These are phyloP conservation scores for Penicillium maclennaniae DNA, from an alignment of 495 filamentous ascomycete genomes.

Conservation along the genomic window DNA sequence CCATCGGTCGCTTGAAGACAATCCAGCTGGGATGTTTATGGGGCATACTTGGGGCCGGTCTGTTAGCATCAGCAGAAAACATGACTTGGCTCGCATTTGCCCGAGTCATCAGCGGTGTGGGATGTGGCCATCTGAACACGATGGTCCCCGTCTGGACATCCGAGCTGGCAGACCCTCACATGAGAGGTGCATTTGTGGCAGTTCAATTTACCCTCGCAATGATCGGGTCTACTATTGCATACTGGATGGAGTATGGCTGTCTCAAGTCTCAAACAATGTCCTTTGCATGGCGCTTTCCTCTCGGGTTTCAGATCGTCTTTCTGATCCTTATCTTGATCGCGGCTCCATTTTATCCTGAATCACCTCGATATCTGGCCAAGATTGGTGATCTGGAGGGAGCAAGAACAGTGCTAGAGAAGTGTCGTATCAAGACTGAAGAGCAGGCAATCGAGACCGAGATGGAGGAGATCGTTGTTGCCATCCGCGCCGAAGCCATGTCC, in stretches of 20 bases:
- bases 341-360: slow-evolving; percentile 48
- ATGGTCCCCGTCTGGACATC: slow-evolving; percentile 39
- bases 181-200: slow-evolving; percentile 21
- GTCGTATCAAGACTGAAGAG: slow-evolving; percentile 17
- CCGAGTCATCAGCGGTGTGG: slow-evolving; percentile 48
- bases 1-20: slow-evolving; percentile 44
- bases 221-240: slow-evolving; percentile 38
- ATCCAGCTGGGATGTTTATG: slow-evolving; percentile 45
- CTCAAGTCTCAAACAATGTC: slow-evolving; percentile 27
- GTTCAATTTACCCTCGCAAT: slow-evolving; percentile 20
- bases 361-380: slow-evolving; percentile 51
- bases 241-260: slow-evolving; percentile 52
- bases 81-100: slow-evolving; percentile 46
- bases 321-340: slow-evolving; percentile 15
- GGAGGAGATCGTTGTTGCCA: slow-evolving; percentile 21
- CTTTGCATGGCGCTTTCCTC: slow-evolving; percentile 35
- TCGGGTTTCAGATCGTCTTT: slow-evolving; percentile 33
- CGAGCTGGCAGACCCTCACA: slow-evolving; percentile 30
- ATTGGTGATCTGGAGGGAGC: slow-evolving; percentile 47
- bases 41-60: slow-evolving; percentile 42
- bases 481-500: slow-evolving; percentile 20
- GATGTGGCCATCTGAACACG: slow-evolving; percentile 42
- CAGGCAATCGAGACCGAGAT: slow-evolving; percentile 24
- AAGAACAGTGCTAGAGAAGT: slow-evolving; percentile 17
- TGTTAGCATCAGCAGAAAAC: slow-evolving; percentile 42